Evolutionary conservation across 495 filamentous ascomycete species (phyloP).

Genomic region (Trichoderma gamsii): DNA sequence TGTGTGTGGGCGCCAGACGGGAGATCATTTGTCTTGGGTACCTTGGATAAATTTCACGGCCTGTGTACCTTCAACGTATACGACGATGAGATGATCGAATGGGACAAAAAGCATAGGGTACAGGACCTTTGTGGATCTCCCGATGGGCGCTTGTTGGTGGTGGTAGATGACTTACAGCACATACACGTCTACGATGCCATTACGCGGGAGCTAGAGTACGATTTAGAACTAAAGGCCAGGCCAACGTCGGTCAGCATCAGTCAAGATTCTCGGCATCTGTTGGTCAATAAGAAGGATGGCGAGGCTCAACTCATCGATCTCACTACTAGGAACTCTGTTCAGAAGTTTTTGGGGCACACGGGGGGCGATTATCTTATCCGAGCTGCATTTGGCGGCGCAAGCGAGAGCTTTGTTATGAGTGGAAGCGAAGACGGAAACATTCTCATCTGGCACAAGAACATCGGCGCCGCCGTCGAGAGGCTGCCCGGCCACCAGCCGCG

Average conservation of each 20-base stretch:
- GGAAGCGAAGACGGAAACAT: slow-evolving; percentile 68
- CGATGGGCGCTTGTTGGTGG: slow-evolving; percentile 71
- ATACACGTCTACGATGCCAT: slow-evolving; percentile 78
- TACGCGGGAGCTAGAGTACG: slow-evolving; percentile 67
- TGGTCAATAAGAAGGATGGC: slow-evolving; percentile 74
- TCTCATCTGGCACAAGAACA: slow-evolving; percentile 86
- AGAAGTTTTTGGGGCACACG: slow-evolving; percentile 65
- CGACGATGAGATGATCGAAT: slow-evolving; percentile 48
- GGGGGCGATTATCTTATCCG: slow-evolving; percentile 72
- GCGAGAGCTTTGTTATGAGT: slow-evolving; percentile 82
- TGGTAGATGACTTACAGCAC: slow-evolving; percentile 60
- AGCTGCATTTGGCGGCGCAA: slow-evolving; percentile 77
- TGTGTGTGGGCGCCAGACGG: slow-evolving; percentile 82
- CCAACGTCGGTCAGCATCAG: slow-evolving; percentile 77
- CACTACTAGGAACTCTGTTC: slow-evolving; percentile 62
- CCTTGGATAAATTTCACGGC: slow-evolving; percentile 60
- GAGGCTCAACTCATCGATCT: slow-evolving; percentile 73
- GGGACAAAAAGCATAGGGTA: slow-evolving; percentile 70
- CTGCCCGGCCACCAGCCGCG: slow-evolving; percentile 68
- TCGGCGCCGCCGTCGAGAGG: slow-evolving; percentile 65
- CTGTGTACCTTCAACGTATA: slow-evolving; percentile 61
- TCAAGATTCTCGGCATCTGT: slow-evolving; percentile 66
- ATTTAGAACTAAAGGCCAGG: slow-evolving; percentile 57
- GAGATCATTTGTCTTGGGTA: slow-evolving; percentile 71
- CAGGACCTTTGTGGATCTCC: slow-evolving; percentile 76